A percentile compares a stretch with the other conserved stretches of the same genome.
These are phyloP conservation scores for Lactarius evosmus DNA, from an alignment of 768 basidiomycete genomes.

Conservation along the genomic window DNA sequence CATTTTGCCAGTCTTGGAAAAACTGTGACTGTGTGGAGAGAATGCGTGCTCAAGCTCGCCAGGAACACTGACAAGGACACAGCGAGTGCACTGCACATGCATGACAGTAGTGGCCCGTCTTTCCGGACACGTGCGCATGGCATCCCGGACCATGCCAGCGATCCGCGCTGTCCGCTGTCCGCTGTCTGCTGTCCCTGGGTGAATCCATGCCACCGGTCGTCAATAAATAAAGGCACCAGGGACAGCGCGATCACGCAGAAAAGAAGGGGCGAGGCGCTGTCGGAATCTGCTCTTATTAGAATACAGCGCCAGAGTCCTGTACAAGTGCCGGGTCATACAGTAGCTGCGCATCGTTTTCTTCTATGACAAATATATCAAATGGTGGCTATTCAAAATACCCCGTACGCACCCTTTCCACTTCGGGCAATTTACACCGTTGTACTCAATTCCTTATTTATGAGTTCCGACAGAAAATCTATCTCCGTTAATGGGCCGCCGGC, in stretches of 20 bases:
- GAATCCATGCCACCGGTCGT: background rate
- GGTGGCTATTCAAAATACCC: too few species aligned
- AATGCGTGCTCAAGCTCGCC: background rate
- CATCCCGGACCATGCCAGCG: background rate
- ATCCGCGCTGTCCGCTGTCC: background rate
- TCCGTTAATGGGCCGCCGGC: slow-evolving; percentile 18
- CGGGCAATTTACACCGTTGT: slow-evolving; percentile 31
- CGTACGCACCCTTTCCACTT: too few species aligned
- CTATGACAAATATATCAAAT: too few species aligned
- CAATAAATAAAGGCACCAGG: background rate
- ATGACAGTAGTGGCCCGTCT: background rate
- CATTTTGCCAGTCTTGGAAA: background rate
- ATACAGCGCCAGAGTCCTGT: background rate
- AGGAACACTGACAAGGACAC: background rate
- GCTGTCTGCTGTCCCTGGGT: background rate
- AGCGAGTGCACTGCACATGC: background rate
- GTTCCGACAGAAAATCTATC: slow-evolving; percentile 9
- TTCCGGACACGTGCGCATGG: background rate
- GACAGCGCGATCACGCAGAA: background rate
- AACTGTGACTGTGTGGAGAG: background rate
- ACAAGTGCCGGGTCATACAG: background rate
- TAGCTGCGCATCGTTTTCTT: background rate
- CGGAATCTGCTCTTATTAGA: background rate
- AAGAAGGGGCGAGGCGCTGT: background rate
- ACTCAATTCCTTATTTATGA: slow-evolving; percentile 13